Conservation (phyloP, 306 rosid genomes). For the Castanea sativa region DNA sequence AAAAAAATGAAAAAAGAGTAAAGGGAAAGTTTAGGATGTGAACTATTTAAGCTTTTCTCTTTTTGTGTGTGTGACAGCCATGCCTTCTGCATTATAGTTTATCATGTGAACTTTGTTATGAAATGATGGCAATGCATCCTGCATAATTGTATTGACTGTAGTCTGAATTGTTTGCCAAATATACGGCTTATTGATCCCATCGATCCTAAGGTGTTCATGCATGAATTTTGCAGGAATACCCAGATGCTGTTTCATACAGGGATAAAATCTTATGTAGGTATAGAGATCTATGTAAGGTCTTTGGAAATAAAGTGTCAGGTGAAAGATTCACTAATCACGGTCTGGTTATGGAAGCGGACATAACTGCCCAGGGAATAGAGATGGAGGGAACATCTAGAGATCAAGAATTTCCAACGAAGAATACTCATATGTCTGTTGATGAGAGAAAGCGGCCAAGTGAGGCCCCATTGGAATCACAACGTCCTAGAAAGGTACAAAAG, state of each 20-base stretch:
- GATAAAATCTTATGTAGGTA: conserved; percentile 38
- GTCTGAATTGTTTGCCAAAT: neutral
- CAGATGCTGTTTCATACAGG: conserved; percentile 49
- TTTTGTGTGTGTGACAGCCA: neutral
- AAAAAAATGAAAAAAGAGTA: neutral
- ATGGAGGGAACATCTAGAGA: conserved; percentile 23
- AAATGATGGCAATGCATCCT: neutral
- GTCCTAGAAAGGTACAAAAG: conserved; percentile 22
- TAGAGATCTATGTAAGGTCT: conserved; percentile 52
- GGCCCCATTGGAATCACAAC: conserved; percentile 9
- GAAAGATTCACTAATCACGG: conserved; percentile 25
- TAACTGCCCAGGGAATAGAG: conserved; percentile 27
- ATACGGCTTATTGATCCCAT: neutral
- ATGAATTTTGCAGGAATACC: conserved; percentile 58
- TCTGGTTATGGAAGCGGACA: conserved; percentile 20
- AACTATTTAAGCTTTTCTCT: neutral
- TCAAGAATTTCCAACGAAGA: conserved; percentile 16
- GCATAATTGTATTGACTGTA: too few relatives aligned
- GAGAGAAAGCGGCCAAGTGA: conserved; percentile 35
- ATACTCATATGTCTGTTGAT: conserved; percentile 11
- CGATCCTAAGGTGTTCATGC: conserved; percentile 7
- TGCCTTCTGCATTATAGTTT: too few relatives aligned
- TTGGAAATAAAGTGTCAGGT: conserved; percentile 33
- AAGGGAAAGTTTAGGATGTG: neutral
- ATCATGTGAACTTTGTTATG: neutral